Conservation (phyloP, 257 asterid genomes). For the Fraxinus excelsior region DNA sequence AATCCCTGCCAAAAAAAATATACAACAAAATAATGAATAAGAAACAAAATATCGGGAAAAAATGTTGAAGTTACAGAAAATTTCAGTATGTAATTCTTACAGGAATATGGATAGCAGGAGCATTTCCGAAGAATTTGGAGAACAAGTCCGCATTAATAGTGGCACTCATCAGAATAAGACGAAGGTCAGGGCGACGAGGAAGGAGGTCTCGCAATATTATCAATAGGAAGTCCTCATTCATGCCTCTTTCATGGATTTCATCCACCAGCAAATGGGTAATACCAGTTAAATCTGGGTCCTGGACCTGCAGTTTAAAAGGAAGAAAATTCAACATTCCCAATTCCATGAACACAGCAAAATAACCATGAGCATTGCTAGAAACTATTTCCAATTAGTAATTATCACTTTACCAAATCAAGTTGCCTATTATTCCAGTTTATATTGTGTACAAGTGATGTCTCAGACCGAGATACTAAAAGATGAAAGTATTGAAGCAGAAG, state of each 20-base stretch:
- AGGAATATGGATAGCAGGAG: slow-evolving; percentile 88
- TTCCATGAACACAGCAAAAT: slow-evolving; percentile 15
- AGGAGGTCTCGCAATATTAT: slow-evolving; percentile 84
- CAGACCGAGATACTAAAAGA: slow-evolving; percentile 1
- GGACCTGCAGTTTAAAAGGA: slow-evolving; percentile 50
- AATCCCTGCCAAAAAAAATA: slow-evolving; percentile 64
- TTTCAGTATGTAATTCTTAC: slow-evolving; percentile 44
- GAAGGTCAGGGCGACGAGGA: slow-evolving; percentile 92
- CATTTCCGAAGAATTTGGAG: slow-evolving; percentile 80
- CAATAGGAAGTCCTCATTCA: slow-evolving; percentile 91
- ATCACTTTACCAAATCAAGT: neutral
- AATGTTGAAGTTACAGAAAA: slow-evolving; percentile 17
- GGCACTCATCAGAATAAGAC: slow-evolving; percentile 96
- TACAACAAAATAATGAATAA: slow-evolving; percentile 6
- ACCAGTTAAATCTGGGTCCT: slow-evolving; percentile 77
- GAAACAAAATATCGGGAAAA: slow-evolving; percentile 19
- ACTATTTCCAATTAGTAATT: slow-evolving; percentile 15
- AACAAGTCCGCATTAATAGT: slow-evolving; percentile 90
- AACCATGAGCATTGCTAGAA: neutral
- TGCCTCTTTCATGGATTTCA: slow-evolving; percentile 98
- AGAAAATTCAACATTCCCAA: slow-evolving; percentile 24
- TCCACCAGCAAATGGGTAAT: slow-evolving; percentile 88
- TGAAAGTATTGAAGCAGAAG: slow-evolving; percentile 9
- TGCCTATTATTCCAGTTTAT: slow-evolving; percentile 9
- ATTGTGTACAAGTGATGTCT: slow-evolving; percentile 10